Base-by-base conservation (phyloP, 2,329 filamentous ascomycete genomes). In the Atkinsonella texensis region DNA sequence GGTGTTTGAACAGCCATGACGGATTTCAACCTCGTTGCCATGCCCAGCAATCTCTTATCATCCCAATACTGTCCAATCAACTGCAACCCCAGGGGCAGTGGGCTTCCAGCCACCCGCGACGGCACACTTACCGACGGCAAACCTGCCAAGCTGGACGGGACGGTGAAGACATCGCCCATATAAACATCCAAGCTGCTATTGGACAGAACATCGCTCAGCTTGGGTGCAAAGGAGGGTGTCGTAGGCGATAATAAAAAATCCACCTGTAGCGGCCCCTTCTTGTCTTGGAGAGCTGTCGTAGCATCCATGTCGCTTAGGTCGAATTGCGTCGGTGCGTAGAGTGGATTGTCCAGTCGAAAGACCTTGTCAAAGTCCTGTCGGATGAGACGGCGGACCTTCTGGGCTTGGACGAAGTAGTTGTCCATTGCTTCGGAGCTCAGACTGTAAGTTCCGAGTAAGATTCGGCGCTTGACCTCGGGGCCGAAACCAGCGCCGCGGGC, bases 321-420 rank as follows among this genome's bases (percentile, higher is more conserved):
- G 56, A 81, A 81, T 49, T 75, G 72, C 33, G 69, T 62, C 3
- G 68, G 63, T 44, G 74, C 72, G 46, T 74, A 71, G 4, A 97
- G 74, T 3, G 85, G 85, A 62, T 95, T 90, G 3, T 70, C 69
- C 43, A 81, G 68, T 15, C 70, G 67, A 63, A 98, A 96, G 0
- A 87, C 83, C 2, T 76, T 70, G 67, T 97, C 82, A 64, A 98
- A 98, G 62, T 98, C 93, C 35, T 74, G 72, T 63, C 93, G 85
- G 2, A 98, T 87, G 17, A 95, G 73, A 51, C 88, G 78, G 1
- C 93, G 84, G 40, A 96, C 81, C 57, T 84, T 85, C 69, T 98
- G 93, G 45, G 93, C 93, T 65, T 95, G 86, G 55, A 95, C 80
- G 62, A 98, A 98, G 68, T 97, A 96, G 65, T 97, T 98, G 66